Evolutionary conservation across 345 rosid species (phyloP).

Genomic region (Acer campestre): DNA sequence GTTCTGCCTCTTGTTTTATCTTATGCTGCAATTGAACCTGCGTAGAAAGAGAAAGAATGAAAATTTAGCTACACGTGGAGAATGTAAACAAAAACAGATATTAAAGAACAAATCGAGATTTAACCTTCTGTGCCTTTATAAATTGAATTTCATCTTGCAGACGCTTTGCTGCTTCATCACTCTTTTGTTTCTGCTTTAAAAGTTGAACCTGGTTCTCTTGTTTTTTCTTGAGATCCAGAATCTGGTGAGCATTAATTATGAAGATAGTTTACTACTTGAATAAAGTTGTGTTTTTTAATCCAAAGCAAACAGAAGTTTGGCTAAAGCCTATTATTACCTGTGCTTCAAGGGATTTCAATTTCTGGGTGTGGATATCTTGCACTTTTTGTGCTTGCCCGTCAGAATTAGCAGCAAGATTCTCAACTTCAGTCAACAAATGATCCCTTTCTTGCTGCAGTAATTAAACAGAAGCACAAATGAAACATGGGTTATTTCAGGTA

Average conservation of each 20-base stretch:
- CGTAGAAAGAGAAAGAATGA: constrained; percentile 18
- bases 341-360: constrained; percentile 80
- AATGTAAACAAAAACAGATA: not conserved
- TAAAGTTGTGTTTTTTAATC: not conserved
- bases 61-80: constrained; percentile 15
- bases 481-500: not conserved
- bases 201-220: constrained; percentile 97
- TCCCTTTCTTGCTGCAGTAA: constrained; percentile 86
- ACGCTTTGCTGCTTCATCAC: constrained; percentile 90
- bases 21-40: constrained; percentile 97
- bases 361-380: constrained; percentile 85
- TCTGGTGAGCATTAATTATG: constrained; percentile 38
- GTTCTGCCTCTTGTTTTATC: constrained; percentile 98
- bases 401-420: constrained; percentile 72
- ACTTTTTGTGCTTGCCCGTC: constrained; percentile 87
- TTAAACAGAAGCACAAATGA: constrained; percentile 18
- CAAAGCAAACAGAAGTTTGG: constrained; percentile 6
- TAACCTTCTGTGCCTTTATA: constrained; percentile 94
- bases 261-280: constrained; percentile 14
- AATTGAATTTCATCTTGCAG: constrained; percentile 96
- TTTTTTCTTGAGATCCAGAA: constrained; percentile 93
- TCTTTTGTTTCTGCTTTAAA: constrained; percentile 91
- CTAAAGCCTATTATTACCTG: constrained; percentile 48
- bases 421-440: constrained; percentile 80
- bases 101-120: constrained; percentile 1